Base-by-base conservation (phyloP, 345 rosid species). In the Noccaea bulbosa region DNA sequence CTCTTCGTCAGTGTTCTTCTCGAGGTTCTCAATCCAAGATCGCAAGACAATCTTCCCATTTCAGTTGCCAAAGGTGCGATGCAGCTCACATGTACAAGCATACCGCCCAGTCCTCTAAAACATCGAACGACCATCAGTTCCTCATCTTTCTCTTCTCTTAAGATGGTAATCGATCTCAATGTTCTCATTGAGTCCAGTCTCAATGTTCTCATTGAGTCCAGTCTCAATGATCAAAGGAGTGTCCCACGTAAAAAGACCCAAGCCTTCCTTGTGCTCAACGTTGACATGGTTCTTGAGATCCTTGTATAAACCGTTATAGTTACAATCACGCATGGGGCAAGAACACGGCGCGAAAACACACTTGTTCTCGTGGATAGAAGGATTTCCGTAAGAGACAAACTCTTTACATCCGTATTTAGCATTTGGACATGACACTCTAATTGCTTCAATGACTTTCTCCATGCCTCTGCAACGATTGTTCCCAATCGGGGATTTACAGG, bases 401-500 rank as follows among this genome's bases (percentile, higher is more conserved):
- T 6, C 4, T 45, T 6, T 15, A 45, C 49, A 45, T 4, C 20
- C 49, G 20, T 45, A 5, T 7, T 45, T 14, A 9, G 22, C 20
- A 15, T 45, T 14, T 14, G 20, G 10, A 45, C 49, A 45, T 6
- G 49, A 15, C 49, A 45, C 8, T 45, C 1, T 15, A 14, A 2
- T 10, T 49, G 54, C 33, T 49, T 49, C 33, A 4, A 49, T 11
- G 33, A 49, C 7, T 22, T 11, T 49, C 33, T 49, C 33, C 54
- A 49, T 49, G 11, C 33, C 54, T 10, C 14, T 49, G 8, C 54
- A 49, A 49, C 54, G 54, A 49, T 16, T 70, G 55, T 76, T 73
- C 3, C 84, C 79, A 22, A 78, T 74, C 3, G 79, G 81, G 41
- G 11, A 8, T 17, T 72, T 27, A 60, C 88, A 84, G 5, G 70